Conservation (phyloP, 2,329 filamentous ascomycete genomes). For the Pseudomassariella vexata region DNA sequence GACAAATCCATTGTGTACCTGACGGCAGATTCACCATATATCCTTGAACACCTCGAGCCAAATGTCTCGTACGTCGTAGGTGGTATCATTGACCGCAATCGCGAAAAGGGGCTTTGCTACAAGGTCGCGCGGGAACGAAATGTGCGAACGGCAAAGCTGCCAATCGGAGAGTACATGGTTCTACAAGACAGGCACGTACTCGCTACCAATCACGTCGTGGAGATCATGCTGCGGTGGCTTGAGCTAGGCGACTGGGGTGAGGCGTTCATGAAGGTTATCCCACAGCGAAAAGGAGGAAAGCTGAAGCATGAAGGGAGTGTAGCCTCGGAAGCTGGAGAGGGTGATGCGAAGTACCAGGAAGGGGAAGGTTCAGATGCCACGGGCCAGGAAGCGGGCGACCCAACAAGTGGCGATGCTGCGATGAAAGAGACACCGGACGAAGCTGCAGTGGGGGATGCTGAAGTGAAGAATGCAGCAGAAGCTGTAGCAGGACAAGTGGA, state of each 20-base stretch:
- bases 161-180: slow-evolving; percentile 91
- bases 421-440: too few relatives aligned
- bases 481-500: too few relatives aligned
- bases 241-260: slow-evolving; percentile 86
- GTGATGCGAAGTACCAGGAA: too few relatives aligned
- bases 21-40: slow-evolving; percentile 84
- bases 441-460: too few relatives aligned
- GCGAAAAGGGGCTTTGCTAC: slow-evolving; percentile 92
- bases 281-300: slow-evolving; percentile 78
- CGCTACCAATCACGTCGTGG: slow-evolving; percentile 91
- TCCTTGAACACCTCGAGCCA: slow-evolving; percentile 75
- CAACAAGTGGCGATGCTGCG: too few relatives aligned
- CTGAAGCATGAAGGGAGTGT: slow-evolving; percentile 53
- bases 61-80: slow-evolving; percentile 91
- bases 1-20: slow-evolving; percentile 68
- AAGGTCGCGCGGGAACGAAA: slow-evolving; percentile 68
- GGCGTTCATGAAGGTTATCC: slow-evolving; percentile 83
- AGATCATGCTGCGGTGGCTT: slow-evolving; percentile 94
- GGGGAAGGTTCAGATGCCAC: too few relatives aligned
- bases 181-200: slow-evolving; percentile 84
- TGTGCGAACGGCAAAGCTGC: slow-evolving; percentile 82
- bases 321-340: too few relatives aligned
- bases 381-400: too few relatives aligned
- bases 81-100: slow-evolving; percentile 91
- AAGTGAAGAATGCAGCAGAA: too few relatives aligned